A percentile compares a stretch with the other conserved stretches of the same genome.
phyloP scores from a whole-genome alignment of 768 basidiomycete genomes.

The Lepiota venenata region DNA sequence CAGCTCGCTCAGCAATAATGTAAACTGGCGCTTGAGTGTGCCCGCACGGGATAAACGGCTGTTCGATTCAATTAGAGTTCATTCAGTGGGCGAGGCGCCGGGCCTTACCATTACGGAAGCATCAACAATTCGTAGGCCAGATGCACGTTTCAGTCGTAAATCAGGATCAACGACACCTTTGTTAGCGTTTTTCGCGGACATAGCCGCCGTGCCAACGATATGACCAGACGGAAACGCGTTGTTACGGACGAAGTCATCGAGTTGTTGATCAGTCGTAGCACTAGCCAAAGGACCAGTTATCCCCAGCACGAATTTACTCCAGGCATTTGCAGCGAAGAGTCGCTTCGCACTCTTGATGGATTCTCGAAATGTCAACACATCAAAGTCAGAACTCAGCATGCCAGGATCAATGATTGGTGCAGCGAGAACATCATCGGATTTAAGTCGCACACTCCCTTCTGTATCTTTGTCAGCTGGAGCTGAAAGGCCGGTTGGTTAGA shows the following conservation, averaged over 20 bases:
- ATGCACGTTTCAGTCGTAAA: conserved; percentile 31
- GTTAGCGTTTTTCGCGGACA: conserved; percentile 24
- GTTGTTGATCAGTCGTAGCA: conserved; percentile 22
- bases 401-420: conserved; percentile 23
- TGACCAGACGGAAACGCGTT: conserved; percentile 19
- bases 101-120: conserved; percentile 31
- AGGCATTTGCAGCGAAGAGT: conserved; percentile 20
- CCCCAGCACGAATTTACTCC: conserved; percentile 18
- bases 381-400: conserved; percentile 18
- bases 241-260: conserved; percentile 16
- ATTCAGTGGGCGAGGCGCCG: background rate
- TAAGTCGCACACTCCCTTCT: conserved; percentile 10
- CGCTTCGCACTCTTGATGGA: conserved; percentile 15
- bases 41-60: conserved; percentile 12
- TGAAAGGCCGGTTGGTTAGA: background rate
- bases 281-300: conserved; percentile 18
- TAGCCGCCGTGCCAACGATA: conserved; percentile 29
- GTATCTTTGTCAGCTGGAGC: background rate
- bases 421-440: conserved; percentile 17
- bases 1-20: conserved; percentile 14
- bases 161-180: conserved; percentile 35
- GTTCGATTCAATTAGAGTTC: background rate
- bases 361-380: conserved; percentile 19
- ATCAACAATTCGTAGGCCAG: conserved; percentile 39
- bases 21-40: conserved; percentile 15